phyloP scores from a whole-genome alignment of 1,139 yeast species.

The Arxiozyma bovina region DNA sequence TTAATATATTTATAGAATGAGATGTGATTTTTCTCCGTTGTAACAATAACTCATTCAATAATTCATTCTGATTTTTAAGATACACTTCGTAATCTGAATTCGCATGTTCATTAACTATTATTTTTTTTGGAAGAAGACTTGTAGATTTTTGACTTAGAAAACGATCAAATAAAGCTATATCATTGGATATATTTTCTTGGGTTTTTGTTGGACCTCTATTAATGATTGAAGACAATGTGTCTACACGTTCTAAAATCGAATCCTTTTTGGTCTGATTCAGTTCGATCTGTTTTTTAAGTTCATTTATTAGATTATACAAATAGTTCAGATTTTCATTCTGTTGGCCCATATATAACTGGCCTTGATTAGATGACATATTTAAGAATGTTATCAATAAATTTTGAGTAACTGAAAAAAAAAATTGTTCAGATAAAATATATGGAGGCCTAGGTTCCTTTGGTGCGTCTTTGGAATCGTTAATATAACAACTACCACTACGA shows the following conservation, averaged over 20 bases:
- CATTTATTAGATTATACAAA: background rate
- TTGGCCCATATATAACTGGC: background rate
- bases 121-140: background rate
- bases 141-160: background rate
- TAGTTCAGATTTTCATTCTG: background rate
- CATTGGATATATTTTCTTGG: background rate
- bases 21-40: background rate
- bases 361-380: background rate
- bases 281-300: background rate
- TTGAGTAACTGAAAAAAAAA: background rate
- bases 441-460: background rate
- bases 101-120: background rate
- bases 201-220: background rate
- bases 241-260: background rate
- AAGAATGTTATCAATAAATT: background rate
- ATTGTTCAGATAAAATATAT: background rate
- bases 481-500: no score
- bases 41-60: background rate
- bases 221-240: background rate
- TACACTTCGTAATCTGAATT: background rate
- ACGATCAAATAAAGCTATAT: background rate
- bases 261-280: background rate
- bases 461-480: no score
- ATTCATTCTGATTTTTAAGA: background rate
- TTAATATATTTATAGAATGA: background rate